Evolutionary conservation across 441 rosid species (phyloP).

Genomic region (Flueggea neowawraea): DNA sequence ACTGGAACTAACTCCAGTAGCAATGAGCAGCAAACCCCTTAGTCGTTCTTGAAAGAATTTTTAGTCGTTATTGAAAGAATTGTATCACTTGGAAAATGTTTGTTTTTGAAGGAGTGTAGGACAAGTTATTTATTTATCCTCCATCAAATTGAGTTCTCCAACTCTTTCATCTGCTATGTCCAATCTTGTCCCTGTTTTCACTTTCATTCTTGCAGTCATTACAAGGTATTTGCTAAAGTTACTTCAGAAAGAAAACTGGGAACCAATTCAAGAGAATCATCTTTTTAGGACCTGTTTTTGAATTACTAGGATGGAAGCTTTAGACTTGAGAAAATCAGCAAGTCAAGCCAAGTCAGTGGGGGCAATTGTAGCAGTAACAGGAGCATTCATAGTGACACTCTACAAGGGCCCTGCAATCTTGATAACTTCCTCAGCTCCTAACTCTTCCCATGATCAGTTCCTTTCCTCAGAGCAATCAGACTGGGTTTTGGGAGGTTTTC

Average conservation of each 20-base stretch:
- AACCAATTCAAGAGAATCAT: no score
- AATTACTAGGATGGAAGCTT: conserved; percentile 36
- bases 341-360: conserved; percentile 45
- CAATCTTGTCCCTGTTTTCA: conserved; percentile 45
- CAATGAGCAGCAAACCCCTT: no score
- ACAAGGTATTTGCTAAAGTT: conserved; percentile 21
- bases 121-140: conserved; percentile 26
- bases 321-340: conserved; percentile 31
- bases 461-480: conserved; percentile 18
- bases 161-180: conserved; percentile 43
- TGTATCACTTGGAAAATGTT: not conserved
- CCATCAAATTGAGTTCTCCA: conserved; percentile 45
- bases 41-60: no score
- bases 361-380: conserved; percentile 35
- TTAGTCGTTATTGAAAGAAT: no score
- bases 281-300: no score
- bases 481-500: conserved; percentile 47
- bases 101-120: conserved; percentile 36
- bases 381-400: conserved; percentile 43
- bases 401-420: conserved; percentile 44
- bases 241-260: not conserved
- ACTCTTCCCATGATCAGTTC: conserved; percentile 4
- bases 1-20: no score
- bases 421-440: conserved; percentile 8
- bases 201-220: conserved; percentile 49